phyloP scores from a whole-genome alignment of 1,284 basidiomycete genomes.

The Pholiota adiposa region DNA sequence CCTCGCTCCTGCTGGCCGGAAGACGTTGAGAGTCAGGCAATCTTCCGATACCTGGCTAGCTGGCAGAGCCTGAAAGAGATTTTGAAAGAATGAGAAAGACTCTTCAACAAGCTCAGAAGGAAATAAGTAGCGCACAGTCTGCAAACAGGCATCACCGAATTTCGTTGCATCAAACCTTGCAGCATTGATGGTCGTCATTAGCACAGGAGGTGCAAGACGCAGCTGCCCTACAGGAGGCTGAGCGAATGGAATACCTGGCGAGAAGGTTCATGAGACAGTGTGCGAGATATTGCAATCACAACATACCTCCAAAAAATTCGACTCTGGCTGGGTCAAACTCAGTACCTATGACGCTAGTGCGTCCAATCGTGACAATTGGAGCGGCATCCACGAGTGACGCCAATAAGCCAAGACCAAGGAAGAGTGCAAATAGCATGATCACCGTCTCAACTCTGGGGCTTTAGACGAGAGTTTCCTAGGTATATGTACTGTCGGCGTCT shows the following conservation, averaged over 20 bases:
- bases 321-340: not conserved
- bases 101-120: not conserved
- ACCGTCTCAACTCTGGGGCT: not conserved
- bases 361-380: not conserved
- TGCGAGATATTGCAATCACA: not conserved
- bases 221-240: constrained; percentile 8
- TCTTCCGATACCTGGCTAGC: constrained; percentile 16
- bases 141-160: constrained; percentile 5
- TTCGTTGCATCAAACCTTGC: constrained; percentile 1
- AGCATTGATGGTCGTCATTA: not conserved
- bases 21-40: constrained; percentile 51
- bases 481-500: not conserved
- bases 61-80: constrained; percentile 6
- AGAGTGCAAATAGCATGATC: not conserved
- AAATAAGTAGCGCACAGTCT: not conserved
- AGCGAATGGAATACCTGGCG: constrained; percentile 11
- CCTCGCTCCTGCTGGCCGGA: constrained; percentile 40
- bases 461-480: not conserved
- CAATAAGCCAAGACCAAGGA: not conserved
- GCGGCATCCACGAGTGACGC: not conserved
- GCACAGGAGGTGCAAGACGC: constrained; percentile 9
- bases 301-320: not conserved
- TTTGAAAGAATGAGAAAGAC: not conserved
- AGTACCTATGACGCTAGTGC: not conserved
- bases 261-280: not conserved